These are phyloP conservation scores for Bipolaris victoriae DNA, from an alignment of 2,329 filamentous ascomycete genomes.

Conservation along the genomic window DNA sequence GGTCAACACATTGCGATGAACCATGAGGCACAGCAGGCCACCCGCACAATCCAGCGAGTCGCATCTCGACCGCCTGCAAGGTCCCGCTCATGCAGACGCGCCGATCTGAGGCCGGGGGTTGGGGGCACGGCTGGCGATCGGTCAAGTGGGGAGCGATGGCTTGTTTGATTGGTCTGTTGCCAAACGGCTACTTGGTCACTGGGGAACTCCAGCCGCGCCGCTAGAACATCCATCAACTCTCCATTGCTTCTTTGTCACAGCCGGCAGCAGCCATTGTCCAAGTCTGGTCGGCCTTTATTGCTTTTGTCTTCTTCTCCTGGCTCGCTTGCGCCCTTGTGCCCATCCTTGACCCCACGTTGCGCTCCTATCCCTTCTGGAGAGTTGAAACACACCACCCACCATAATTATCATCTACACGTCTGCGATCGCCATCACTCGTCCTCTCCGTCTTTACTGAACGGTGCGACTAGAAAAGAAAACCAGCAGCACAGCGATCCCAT, in stretches of 20 bases:
- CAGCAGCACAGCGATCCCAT: background rate
- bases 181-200: background rate
- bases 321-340: background rate
- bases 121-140: slow-evolving; percentile 19
- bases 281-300: background rate
- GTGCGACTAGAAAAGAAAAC: background rate
- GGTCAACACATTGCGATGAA: background rate
- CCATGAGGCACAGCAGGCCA: slow-evolving; percentile 8
- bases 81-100: slow-evolving; percentile 24
- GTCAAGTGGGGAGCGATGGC: slow-evolving; percentile 3
- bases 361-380: background rate
- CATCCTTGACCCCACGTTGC: background rate
- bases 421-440: background rate
- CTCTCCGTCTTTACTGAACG: background rate
- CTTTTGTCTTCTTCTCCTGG: background rate
- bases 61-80: slow-evolving; percentile 22
- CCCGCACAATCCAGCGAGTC: slow-evolving; percentile 1
- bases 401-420: background rate
- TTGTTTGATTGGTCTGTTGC: slow-evolving; percentile 20
- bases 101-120: slow-evolving; percentile 18
- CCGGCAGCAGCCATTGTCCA: background rate
- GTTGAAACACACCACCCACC: background rate
- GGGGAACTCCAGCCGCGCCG: slow-evolving; percentile 4
- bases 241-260: background rate
- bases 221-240: background rate